These are phyloP conservation scores for Cladosporium sp. DNA, from an alignment of 2,329 filamentous ascomycete species.

Conservation along the genomic window DNA sequence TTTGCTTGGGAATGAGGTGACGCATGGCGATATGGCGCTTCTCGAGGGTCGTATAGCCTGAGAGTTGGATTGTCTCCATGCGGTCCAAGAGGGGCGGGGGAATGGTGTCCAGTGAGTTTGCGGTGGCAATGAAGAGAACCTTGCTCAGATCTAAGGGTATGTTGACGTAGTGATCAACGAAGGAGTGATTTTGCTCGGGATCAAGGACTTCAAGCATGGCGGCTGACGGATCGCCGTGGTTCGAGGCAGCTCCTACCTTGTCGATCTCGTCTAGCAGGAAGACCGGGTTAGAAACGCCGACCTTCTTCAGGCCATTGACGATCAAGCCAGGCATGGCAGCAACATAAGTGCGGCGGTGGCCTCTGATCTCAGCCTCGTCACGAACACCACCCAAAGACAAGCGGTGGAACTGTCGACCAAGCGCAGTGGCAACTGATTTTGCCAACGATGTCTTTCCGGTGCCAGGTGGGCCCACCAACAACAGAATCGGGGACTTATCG, in stretches of 20 bases:
- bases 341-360: slow-evolving; percentile 92
- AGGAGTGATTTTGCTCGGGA: slow-evolving; percentile 92
- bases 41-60: slow-evolving; percentile 94
- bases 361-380: slow-evolving; percentile 94
- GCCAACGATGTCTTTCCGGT: slow-evolving; percentile 95
- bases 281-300: slow-evolving; percentile 91
- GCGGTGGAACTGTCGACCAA: slow-evolving; percentile 93
- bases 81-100: slow-evolving; percentile 89
- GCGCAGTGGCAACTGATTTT: slow-evolving; percentile 83
- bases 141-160: slow-evolving; percentile 95
- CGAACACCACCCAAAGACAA: slow-evolving; percentile 94
- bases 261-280: slow-evolving; percentile 97
- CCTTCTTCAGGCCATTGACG: slow-evolving; percentile 90
- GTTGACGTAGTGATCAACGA: slow-evolving; percentile 94
- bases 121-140: slow-evolving; percentile 95
- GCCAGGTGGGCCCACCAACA: slow-evolving; percentile 88
- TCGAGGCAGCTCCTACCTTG: slow-evolving; percentile 86
- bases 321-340: slow-evolving; percentile 98
- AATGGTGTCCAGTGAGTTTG: slow-evolving; percentile 92
- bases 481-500: slow-evolving; percentile 92
- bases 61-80: slow-evolving; percentile 93
- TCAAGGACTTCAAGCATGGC: slow-evolving; percentile 98
- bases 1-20: slow-evolving; percentile 95
- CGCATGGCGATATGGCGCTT: slow-evolving; percentile 91
- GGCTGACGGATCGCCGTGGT: slow-evolving; percentile 92